Evolutionary conservation across 2,329 filamentous ascomycete species (phyloP).

Genomic region (Fusarium veterinarium): DNA sequence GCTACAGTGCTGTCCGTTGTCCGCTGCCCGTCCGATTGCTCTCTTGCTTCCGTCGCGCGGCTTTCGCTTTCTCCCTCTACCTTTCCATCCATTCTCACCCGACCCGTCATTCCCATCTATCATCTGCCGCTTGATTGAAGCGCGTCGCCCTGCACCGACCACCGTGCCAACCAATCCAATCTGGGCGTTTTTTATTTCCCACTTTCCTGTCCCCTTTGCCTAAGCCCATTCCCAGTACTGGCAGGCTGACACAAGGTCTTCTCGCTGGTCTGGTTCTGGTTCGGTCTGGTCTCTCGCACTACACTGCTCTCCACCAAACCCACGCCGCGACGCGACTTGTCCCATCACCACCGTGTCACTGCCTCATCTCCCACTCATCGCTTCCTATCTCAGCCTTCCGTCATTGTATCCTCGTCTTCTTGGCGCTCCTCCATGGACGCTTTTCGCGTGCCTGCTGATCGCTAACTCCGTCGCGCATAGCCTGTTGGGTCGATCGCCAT

Average conservation of each 20-base stretch:
- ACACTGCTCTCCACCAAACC: slow-evolving; percentile 54
- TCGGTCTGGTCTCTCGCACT: slow-evolving; percentile 47
- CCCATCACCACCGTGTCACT: slow-evolving; percentile 61
- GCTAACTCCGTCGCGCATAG: slow-evolving; percentile 59
- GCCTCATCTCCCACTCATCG: slow-evolving; percentile 52
- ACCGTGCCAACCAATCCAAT: slow-evolving; percentile 42
- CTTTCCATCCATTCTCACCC: slow-evolving; percentile 36
- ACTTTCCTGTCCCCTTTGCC: slow-evolving; percentile 34
- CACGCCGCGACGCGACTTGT: slow-evolving; percentile 58
- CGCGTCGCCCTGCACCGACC: slow-evolving; percentile 41
- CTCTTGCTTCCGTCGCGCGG: slow-evolving; percentile 32
- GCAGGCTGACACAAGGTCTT: slow-evolving; percentile 37
- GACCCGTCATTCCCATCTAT: slow-evolving; percentile 38
- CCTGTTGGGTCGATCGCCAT: slow-evolving; percentile 66
- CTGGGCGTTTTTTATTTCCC: slow-evolving; percentile 38
- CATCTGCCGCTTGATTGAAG: slow-evolving; percentile 39
- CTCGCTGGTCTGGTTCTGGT: slow-evolving; percentile 40
- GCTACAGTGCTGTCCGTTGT: slow-evolving; percentile 9
- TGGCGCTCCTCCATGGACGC: slow-evolving; percentile 55
- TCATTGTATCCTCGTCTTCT: slow-evolving; percentile 43
- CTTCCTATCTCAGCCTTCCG: slow-evolving; percentile 54
- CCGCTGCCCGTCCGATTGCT: slow-evolving; percentile 14
- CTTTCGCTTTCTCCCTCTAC: slow-evolving; percentile 35
- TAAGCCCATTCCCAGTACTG: slow-evolving; percentile 32
- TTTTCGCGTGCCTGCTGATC: slow-evolving; percentile 54